Evolutionary conservation across 495 filamentous ascomycete species (phyloP).

Genomic region (Aspergillus carlsbadensis): DNA sequence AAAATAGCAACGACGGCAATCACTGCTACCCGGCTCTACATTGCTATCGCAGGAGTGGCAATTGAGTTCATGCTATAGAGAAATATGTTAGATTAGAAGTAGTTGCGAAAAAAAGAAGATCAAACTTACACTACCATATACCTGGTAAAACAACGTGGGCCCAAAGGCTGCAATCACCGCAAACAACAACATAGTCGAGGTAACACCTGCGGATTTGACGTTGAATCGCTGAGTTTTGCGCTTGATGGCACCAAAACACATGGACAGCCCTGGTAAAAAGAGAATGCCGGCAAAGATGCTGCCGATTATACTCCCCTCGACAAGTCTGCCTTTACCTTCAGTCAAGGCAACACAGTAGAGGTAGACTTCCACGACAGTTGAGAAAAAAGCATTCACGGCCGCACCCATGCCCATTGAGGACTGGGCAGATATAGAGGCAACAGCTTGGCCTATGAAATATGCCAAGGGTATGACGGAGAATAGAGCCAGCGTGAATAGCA

Average conservation of each 20-base stretch:
- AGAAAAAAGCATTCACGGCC: slow-evolving; percentile 98
- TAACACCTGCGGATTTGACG: slow-evolving; percentile 93
- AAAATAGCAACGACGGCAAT: slow-evolving; percentile 94
- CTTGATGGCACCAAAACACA: slow-evolving; percentile 98
- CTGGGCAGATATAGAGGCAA: slow-evolving; percentile 98
- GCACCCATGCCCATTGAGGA: slow-evolving; percentile 99
- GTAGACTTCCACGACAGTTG: slow-evolving; percentile 97
- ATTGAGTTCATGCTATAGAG: slow-evolving; percentile 76
- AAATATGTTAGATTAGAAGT: slow-evolving; percentile 28
- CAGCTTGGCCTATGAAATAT: slow-evolving; percentile 98
- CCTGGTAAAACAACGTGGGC: slow-evolving; percentile 98
- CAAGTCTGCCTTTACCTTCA: slow-evolving; percentile 87
- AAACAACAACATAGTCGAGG: slow-evolving; percentile 97
- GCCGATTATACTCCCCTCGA: slow-evolving; percentile 95
- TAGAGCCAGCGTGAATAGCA: slow-evolving; percentile 82
- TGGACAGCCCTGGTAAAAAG: slow-evolving; percentile 93
- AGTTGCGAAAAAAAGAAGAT: neutral
- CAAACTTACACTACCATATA: slow-evolving; percentile 83
- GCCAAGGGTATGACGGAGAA: slow-evolving; percentile 95
- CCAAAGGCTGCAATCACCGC: slow-evolving; percentile 96
- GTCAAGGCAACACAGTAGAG: slow-evolving; percentile 94
- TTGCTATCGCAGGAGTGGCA: slow-evolving; percentile 72
- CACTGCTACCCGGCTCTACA: slow-evolving; percentile 46
- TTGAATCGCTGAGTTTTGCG: slow-evolving; percentile 99
- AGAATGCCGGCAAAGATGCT: slow-evolving; percentile 97